Percentiles rank a stretch among this genome's conserved stretches.
These are phyloP conservation scores for Solanum ossicruentum DNA, from an alignment of 257 asterid species.

Conservation along the genomic window DNA sequence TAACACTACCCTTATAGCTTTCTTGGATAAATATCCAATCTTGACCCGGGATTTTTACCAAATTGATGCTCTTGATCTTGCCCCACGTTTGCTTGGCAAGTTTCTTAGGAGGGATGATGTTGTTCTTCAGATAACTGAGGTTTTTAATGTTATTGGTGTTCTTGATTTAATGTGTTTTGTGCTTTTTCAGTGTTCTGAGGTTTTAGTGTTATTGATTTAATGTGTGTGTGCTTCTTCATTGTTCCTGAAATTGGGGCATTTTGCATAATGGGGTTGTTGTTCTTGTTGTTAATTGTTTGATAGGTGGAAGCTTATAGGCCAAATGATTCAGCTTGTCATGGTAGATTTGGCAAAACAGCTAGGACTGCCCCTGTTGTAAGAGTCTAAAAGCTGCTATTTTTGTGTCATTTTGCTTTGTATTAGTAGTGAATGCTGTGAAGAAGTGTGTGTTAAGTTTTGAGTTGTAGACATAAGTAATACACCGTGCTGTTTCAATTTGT, in stretches of 20 bases:
- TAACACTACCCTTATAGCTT: slow-evolving; percentile 6
- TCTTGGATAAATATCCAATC: slow-evolving; percentile 24
- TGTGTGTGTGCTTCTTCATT: neutral
- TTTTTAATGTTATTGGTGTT: neutral
- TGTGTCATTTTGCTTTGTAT: neutral
- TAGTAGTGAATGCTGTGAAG: neutral
- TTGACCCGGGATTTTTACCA: slow-evolving; percentile 57
- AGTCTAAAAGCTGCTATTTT: neutral
- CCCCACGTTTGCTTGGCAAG: slow-evolving; percentile 90
- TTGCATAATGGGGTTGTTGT: neutral
- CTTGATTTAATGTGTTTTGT: neutral
- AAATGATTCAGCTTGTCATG: slow-evolving; percentile 95
- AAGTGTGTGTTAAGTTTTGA: neutral
- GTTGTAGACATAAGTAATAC: neutral
- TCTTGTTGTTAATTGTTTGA: slow-evolving; percentile 2
- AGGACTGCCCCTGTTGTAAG: slow-evolving; percentile 93
- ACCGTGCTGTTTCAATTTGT: too few species aligned
- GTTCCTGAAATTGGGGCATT: neutral
- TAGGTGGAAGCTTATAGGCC: slow-evolving; percentile 97
- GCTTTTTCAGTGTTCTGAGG: neutral
- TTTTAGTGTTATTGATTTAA: neutral
- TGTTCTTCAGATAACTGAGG: slow-evolving; percentile 90
- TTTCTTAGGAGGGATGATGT: slow-evolving; percentile 71
- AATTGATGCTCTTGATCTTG: slow-evolving; percentile 92
- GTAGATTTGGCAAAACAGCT: slow-evolving; percentile 77